Evolutionary conservation across 192 early-diverging fungal species (phyloP).

Genomic region (Entomortierella lignicola): DNA sequence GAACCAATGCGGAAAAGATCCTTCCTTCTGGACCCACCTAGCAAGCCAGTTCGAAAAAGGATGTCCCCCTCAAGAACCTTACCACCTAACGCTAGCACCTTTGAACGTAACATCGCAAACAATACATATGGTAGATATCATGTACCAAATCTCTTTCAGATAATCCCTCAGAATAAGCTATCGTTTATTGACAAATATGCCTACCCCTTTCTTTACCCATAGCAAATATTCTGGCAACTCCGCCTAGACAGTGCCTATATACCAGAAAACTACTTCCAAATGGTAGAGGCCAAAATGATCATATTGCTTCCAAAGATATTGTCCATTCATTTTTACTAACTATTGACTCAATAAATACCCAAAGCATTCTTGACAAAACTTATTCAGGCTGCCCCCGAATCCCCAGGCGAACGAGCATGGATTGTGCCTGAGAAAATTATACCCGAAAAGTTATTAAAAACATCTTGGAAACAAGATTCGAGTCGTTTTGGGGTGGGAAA

Average conservation of each 20-base stretch:
- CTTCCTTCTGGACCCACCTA: slow-evolving; percentile 22
- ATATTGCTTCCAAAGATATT: neutral
- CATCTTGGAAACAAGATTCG: neutral
- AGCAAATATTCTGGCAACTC: slow-evolving; percentile 27
- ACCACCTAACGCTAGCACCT: neutral
- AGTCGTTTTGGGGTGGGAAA: slow-evolving; percentile 18
- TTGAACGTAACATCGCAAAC: slow-evolving; percentile 18
- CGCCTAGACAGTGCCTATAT: slow-evolving; percentile 24
- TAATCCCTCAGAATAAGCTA: too few relatives aligned
- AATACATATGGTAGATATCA: slow-evolving; percentile 28
- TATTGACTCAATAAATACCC: neutral
- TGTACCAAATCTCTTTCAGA: too few relatives aligned
- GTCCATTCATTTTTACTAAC: neutral
- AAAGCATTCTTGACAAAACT: slow-evolving; percentile 39
- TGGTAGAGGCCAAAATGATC: slow-evolving; percentile 3
- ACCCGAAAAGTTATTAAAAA: neutral
- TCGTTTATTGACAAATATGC: too few relatives aligned
- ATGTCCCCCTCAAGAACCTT: neutral
- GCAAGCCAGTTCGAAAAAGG: slow-evolving; percentile 14
- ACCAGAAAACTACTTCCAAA: slow-evolving; percentile 22
- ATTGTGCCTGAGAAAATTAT: slow-evolving; percentile 37
- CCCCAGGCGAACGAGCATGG: slow-evolving; percentile 8
- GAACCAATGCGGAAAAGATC: slow-evolving; percentile 1
- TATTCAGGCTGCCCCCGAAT: slow-evolving; percentile 18
- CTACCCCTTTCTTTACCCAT: neutral